These are phyloP conservation scores for Ascochyta clinopodiicola DNA, from an alignment of 2,329 filamentous ascomycete genomes.

Conservation along the genomic window DNA sequence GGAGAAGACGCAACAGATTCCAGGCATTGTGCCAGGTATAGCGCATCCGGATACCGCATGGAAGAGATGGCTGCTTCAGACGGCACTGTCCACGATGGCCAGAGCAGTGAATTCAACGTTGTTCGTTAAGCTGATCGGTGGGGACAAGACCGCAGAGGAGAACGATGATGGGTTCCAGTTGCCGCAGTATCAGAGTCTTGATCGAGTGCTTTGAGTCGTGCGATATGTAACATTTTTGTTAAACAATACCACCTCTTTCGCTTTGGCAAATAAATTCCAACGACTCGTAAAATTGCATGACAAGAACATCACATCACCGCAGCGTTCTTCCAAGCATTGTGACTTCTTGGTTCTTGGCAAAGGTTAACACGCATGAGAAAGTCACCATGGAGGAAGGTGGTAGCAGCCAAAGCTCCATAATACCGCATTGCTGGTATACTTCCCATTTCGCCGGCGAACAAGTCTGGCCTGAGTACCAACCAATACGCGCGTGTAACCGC, in stretches of 20 bases:
- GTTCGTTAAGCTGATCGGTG: slow-evolving; percentile 15
- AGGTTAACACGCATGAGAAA: neutral
- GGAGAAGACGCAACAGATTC: slow-evolving; percentile 36
- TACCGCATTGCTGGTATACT: neutral
- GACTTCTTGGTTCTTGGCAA: slow-evolving; percentile 13
- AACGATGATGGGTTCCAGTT: slow-evolving; percentile 25
- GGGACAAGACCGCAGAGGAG: slow-evolving; percentile 8
- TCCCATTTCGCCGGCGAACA: neutral
- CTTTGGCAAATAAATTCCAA: neutral
- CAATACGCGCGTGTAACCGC: slow-evolving; percentile 14
- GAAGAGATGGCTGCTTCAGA: slow-evolving; percentile 32
- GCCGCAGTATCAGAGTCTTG: slow-evolving; percentile 18
- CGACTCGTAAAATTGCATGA: neutral
- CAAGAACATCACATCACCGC: neutral
- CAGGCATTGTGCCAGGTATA: slow-evolving; percentile 27
- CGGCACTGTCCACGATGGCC: slow-evolving; percentile 13
- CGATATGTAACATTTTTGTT: too few species aligned
- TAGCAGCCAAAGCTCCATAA: neutral
- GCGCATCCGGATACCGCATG: slow-evolving; percentile 28
- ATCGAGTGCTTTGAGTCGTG: neutral
- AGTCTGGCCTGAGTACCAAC: neutral
- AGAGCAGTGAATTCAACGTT: slow-evolving; percentile 14
- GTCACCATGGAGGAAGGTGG: slow-evolving; percentile 8
- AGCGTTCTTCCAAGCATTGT: neutral
- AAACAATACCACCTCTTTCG: neutral